Evolutionary conservation across 768 basidiomycete species (phyloP), one percentile per base, ranked within the genome.

Genomic region (Leucocoprinus leucothites): DNA sequence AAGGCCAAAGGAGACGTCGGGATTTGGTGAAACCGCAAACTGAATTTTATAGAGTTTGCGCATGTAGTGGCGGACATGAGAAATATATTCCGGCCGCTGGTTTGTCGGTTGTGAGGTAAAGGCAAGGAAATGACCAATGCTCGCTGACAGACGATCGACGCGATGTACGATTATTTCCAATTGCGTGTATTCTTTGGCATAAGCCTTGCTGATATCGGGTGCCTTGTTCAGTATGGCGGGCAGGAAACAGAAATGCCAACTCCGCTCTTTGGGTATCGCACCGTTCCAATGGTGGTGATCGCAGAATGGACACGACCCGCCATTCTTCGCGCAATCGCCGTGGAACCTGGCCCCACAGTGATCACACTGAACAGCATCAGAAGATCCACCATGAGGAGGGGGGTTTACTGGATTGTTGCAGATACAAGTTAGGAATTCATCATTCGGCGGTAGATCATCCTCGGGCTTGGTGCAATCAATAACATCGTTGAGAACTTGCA

Each of bases 241-340:
- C 22, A 93, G 77, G 69, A 81, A 90, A 65, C 84, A 87, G 70
- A 87, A 93, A 64, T 93, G 89, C 82, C 84, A 94, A 61, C 78
- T 87, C 46, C 91, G 84, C 59, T 88, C 81, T 68, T 91, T 92
- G 65, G 84, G 82, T 50, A 93, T 85, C 2, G 87, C 81, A 18
- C 91, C 91, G 61, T 93, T 91, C 91, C 91, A 93, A 64, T 94
- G 91, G 58, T 91, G 87, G 62, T 91, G 90, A 60, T 94, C 91
- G 60, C 91, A 94, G 74, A 94, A 94, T 0, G 91, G 91, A 65
- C 91, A 94, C 3, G 91, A 94, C 34, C 91, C 91, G n/a, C 91
- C 91, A 59, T 87, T 89, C 60, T 85, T 86, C 9, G 90, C 91
- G 62, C 91, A 93, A 47, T 84, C 78, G 3, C 89, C 90, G 58